Evolutionary conservation across 371 early-diverging fungal genomes (phyloP).

Genomic region (Amoeboaphelidium protococcarum): DNA sequence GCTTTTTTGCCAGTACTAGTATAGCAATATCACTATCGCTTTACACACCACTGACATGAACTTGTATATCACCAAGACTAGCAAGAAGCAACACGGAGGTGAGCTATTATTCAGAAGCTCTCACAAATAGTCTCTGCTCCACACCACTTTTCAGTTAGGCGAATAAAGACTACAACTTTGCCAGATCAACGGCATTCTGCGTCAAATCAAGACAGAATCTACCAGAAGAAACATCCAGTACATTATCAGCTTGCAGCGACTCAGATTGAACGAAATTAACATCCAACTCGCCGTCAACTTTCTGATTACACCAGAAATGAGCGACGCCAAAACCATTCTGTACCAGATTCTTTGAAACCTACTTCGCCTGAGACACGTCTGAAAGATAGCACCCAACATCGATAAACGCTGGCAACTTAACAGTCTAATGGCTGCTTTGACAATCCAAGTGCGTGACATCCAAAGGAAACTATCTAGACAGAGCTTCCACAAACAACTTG

Average conservation of each 20-base stretch:
- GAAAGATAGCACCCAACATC: neutral
- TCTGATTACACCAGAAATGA: no score
- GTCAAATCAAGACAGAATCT: conserved; percentile 16
- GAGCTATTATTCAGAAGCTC: conserved; percentile 58
- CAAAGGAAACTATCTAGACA: conserved; percentile 44
- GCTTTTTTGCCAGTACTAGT: conserved; percentile 56
- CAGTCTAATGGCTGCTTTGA: neutral
- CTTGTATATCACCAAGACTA: conserved; percentile 39
- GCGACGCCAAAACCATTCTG: neutral
- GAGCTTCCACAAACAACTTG: conserved; percentile 79
- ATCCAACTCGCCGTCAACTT: conserved; percentile 15
- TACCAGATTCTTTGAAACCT: neutral
- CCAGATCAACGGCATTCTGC: conserved; percentile 30
- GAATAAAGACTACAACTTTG: conserved; percentile 36
- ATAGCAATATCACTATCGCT: conserved; percentile 48
- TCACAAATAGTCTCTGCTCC: conserved; percentile 50
- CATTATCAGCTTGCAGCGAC: no score
- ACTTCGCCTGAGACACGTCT: neutral
- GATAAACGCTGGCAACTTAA: neutral
- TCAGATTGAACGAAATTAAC: conserved; percentile 29
- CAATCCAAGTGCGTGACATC: neutral
- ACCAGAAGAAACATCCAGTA: conserved; percentile 20
- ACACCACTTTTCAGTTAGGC: no score
- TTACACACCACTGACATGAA: conserved; percentile 64
- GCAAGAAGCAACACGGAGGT: conserved; percentile 62